Base-by-base conservation (phyloP, 805 yeast genomes). In the Pichia manshurica region DNA sequence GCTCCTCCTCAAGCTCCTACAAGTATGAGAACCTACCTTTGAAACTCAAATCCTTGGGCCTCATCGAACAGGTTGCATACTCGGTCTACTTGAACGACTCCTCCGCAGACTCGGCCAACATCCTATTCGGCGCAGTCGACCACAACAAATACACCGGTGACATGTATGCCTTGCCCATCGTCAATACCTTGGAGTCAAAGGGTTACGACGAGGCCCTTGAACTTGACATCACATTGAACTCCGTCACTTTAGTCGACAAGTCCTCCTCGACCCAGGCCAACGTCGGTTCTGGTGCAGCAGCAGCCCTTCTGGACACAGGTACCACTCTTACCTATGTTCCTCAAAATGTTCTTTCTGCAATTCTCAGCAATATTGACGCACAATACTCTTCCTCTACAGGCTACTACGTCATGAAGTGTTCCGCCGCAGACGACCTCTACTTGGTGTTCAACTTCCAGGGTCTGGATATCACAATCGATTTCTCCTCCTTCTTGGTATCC, bases 91-190 rank as follows among this genome's bases (percentile, higher is more conserved):
- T 86, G 63, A 74, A 80, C 54, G 64, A 66, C 4, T 25, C 45
- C 17, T 63, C 62, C 34, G 66, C 77, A 1, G 40, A 56, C 4
- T 51, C 68, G 1, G 90, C 88, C 10, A 61, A 70, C 12, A 67
- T 84, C 16, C 61, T 84, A 41, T 84, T 84, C 66, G 90, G 93
- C 43, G 93, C 82, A 31, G 73, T 81, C 25, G 93, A 84, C 57
- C 77, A 74, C 52, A 72, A 76, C 39, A 81, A 81, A 61, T 82
- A 78, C 60, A 44, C 65, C 0, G 89, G 88, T n/a, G 52, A 61
- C 23, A 58, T 82, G 29, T 61, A 68, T 23, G 63, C 78, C 0
- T 60, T 82, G 4, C 81, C 83, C 16, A 52, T 79, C 39, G 65
- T 77, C 50, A 79, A 80, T 62, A 60, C 72, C 12, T 57, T 64